phyloP scores from a whole-genome alignment of 2,329 filamentous ascomycete genomes.

The Emmonsiellopsis sp. region DNA sequence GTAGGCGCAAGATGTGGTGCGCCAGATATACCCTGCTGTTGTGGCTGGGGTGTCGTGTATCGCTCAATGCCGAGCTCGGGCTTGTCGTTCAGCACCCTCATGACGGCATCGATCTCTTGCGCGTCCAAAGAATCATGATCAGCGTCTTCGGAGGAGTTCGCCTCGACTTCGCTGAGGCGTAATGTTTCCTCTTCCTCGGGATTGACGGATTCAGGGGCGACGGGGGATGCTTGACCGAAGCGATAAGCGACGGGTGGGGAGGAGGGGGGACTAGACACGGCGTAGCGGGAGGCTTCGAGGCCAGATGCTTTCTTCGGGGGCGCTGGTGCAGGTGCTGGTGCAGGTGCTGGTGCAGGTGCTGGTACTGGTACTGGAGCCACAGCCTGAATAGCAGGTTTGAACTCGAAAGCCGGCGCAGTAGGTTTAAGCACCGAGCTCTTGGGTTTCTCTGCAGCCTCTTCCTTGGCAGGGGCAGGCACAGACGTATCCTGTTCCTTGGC shows the following conservation, averaged over 20 bases:
- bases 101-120: conserved; percentile 82
- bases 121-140: conserved; percentile 29
- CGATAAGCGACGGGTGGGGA: conserved; percentile 11
- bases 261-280: conserved; percentile 19
- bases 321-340: conserved; percentile 7
- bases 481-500: background rate
- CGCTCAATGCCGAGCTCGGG: conserved; percentile 68
- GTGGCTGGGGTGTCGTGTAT: conserved; percentile 24
- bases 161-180: background rate
- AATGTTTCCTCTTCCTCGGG: conserved; percentile 1
- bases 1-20: conserved; percentile 8
- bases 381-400: conserved; percentile 26
- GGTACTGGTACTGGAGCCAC: conserved; percentile 10
- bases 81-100: conserved; percentile 73
- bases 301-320: conserved; percentile 15
- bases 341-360: conserved; percentile 9
- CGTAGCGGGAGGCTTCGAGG: conserved; percentile 29
- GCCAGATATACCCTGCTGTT: conserved; percentile 5
- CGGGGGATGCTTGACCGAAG: conserved; percentile 8
- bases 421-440: conserved; percentile 7
- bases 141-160: conserved; percentile 13
- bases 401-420: conserved; percentile 57
- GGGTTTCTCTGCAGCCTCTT: background rate
- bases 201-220: background rate
- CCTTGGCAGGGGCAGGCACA: background rate